Evolutionary conservation across 345 rosid genomes (phyloP).

Genomic region (Aegle marmelos): DNA sequence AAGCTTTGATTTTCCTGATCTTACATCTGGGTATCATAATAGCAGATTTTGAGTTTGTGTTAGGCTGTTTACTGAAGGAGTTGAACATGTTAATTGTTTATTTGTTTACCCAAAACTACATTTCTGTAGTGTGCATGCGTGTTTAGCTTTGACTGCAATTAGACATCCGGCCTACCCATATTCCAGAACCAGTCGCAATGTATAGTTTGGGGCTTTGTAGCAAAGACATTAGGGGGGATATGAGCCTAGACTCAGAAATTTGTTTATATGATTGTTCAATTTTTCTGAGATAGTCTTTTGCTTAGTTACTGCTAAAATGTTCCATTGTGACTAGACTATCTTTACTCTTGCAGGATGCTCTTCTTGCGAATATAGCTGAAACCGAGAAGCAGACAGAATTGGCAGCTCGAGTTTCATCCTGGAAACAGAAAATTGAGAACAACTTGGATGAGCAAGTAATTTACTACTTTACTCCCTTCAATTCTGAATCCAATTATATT

Average conservation of each 20-base stretch:
- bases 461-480: slow-evolving; percentile 4
- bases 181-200: background rate
- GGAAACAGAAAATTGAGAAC: slow-evolving; percentile 93
- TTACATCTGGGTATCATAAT: background rate
- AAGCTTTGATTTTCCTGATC: slow-evolving; percentile 22
- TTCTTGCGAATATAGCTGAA: slow-evolving; percentile 92
- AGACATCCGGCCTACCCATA: background rate
- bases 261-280: background rate
- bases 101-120: background rate
- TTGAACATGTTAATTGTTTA: background rate
- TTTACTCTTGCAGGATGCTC: slow-evolving; percentile 63
- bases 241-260: background rate
- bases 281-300: background rate
- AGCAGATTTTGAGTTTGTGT: background rate
- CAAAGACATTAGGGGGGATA: background rate
- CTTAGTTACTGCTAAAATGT: background rate
- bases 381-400: slow-evolving; percentile 86
- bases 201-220: background rate
- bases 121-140: background rate
- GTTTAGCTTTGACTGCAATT: background rate
- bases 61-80: slow-evolving; percentile 2
- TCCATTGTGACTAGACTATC: slow-evolving; percentile 2
- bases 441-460: slow-evolving; percentile 91
- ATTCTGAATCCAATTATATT: background rate
- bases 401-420: slow-evolving; percentile 83